Base-by-base conservation (phyloP, 2,329 filamentous ascomycete species). In the Elsinoe fawcettii region DNA sequence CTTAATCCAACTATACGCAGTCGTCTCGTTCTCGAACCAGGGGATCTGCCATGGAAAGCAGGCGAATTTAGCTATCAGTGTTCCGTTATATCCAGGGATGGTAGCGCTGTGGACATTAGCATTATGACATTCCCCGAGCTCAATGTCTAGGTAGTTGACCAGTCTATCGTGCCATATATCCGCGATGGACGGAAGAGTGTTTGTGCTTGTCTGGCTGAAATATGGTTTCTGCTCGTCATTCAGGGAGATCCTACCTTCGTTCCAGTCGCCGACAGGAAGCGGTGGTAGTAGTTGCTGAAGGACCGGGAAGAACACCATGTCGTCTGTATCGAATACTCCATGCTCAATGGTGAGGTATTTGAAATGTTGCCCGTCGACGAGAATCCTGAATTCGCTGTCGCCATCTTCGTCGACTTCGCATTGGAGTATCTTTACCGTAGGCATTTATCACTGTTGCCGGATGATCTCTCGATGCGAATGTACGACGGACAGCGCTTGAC, bases 291-390 rank as follows among this genome's bases (percentile, higher is more conserved):
- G 58, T 4, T 67, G 39, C 32, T 71, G 59, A 23, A 74, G 61
- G 8, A 61, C 55, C 11, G 70, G 70, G 7, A 60, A 67, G 51
- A 69, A 73, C 16, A 64, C 66, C 56, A 71, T 63, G 55, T 73
- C 68, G 34, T 69, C 66, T 16, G 56, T 57, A 25, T 66, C 63
- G 47, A 70, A 67, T 2, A 70, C 55, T 51, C 70, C 69, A 9
- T 67, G 60, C 7, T 71, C 70, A 25, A 76, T 65, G 11, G 67
- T 71, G 30, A 76, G 62, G 59, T 76, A 75, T 63, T 74, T 75
- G 64, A 76, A 64, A 55, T 67, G 58, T 20, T 65, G 66, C 22
- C 61, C 62, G 58, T 72, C 65, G 30, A 74, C 66, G 1, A 75
- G 66, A 51, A 74, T 65, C 46, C 73, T 70, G 56, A 71, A 72